phyloP scores from a whole-genome alignment of 2,329 filamentous ascomycete species.

The Chrysosporium queenslandicum region DNA sequence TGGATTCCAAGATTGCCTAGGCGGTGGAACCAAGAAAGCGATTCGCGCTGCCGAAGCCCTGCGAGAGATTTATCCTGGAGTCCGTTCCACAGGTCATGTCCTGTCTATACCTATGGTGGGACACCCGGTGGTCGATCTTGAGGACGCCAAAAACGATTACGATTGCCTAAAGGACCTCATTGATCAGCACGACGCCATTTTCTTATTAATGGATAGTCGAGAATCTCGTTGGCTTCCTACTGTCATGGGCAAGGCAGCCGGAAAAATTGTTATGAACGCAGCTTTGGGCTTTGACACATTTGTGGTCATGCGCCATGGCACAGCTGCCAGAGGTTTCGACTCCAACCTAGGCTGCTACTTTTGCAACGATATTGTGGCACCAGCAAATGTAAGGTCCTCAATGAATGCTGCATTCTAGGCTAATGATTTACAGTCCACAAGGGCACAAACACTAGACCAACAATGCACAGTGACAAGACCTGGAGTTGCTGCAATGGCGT shows the following conservation, averaged over 20 bases:
- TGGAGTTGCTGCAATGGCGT: conserved; percentile 84
- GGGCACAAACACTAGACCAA: conserved; percentile 90
- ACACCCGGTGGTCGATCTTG: conserved; percentile 69
- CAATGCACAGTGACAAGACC: conserved; percentile 96
- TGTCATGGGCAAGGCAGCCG: conserved; percentile 83
- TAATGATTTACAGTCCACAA: conserved; percentile 53
- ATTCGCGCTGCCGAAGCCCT: conserved; percentile 68
- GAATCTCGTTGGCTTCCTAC: conserved; percentile 94
- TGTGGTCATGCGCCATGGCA: conserved; percentile 91
- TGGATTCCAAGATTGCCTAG: conserved; percentile 75
- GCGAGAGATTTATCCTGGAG: conserved; percentile 78
- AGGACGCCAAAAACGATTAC: conserved; percentile 61
- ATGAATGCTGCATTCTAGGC: conserved; percentile 18
- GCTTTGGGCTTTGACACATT: conserved; percentile 94
- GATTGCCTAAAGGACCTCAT: conserved; percentile 65
- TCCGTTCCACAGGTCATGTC: conserved; percentile 68
- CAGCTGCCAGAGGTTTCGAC: conserved; percentile 50
- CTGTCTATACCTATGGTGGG: conserved; percentile 92
- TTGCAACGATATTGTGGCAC: conserved; percentile 94
- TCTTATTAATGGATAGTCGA: conserved; percentile 92
- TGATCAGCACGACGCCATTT: conserved; percentile 78
- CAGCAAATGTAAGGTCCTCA: conserved; percentile 64
- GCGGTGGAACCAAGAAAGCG: conserved; percentile 78
- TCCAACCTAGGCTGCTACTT: conserved; percentile 87
- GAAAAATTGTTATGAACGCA: conserved; percentile 94